Base-by-base conservation (phyloP, 2,329 filamentous ascomycete species). In the Stenocarpella maydis region DNA sequence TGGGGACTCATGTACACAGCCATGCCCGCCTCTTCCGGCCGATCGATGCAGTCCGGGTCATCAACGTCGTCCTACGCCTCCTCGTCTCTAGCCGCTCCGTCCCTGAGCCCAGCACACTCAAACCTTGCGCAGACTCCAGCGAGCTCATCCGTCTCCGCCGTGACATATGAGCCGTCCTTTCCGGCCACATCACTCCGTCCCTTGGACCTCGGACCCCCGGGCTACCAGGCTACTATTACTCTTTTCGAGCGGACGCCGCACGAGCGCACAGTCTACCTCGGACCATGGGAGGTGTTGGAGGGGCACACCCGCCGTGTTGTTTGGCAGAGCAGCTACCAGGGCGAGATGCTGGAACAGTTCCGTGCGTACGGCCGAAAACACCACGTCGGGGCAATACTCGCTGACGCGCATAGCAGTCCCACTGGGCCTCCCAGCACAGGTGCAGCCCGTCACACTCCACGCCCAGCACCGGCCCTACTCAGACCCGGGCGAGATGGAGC, bases 311-410 rank as follows among this genome's bases (percentile, higher is more conserved):
- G 84, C 61, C 83, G 84, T 49, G 78, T 86, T n/a, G 75, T 84
- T 47, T 87, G 85, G 85, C 84, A 84, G 72, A 84, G 85, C 71
- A 85, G 83, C 73, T 86, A 86, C 73, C 81, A 83, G 73, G 82
- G 82, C 74, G 85, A 86, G 76, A 77, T 82, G 31, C 79, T 87
- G 39, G 85, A 86, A 73, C 85, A 87, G 73, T 86, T 82, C 71
- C 77, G 84, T 86, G 79, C 71, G 81, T 78, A 61, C 47, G 31
- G 45, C 55, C 28, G 34, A 34, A 17, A 55, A 34, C 24, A 21
- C 24, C 53, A 52, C 21, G 47, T 45, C 52, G 14, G 39, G 64
- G 50, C 50, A 49, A 71, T 71, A 72, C 71, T 54, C 26, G 28
- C 58, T 71, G 28, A 52, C 52, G n/a, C 21, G 17, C n/a, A 21